Base-by-base conservation (phyloP, 164 flowering plant species). In the Litsea cubeba region DNA sequence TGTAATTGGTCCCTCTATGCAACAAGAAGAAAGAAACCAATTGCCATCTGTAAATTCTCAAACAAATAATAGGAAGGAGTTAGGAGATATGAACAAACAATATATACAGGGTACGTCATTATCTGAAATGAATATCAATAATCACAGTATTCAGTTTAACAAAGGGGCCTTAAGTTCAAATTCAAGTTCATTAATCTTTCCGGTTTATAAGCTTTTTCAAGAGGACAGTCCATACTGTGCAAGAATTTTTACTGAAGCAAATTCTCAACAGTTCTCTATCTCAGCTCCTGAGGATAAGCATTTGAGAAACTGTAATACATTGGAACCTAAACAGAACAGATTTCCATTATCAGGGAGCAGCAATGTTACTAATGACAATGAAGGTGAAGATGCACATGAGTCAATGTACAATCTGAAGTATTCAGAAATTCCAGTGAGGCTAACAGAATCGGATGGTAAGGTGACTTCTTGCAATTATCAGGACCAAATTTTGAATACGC, bases 321-420 rank as follows among this genome's bases (percentile, higher is more conserved):
- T 12, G 22, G 70, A 78, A 46, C 66, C 50, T 30, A 73, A 35
- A 64, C 20, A n/a, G 51, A 62, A 51, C 35, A 62, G 58, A 50
- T 50, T 70, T 68, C 71, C 68, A 62, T 70, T 30, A 24, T 30
- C 70, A 35, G 75, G 69, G 57, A 72, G 50, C n/a, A 50, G 77
- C 76, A 49, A 51, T 72, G 14, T 80, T 65, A 75, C 80, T 63
- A 79, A 76, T 67, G 80, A 81, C 63, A 81, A 79, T 57, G 83
- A 77, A 20, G 74, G 68, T 70, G 81, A 81, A 26, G 74, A 83
- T 54, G 67, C 77, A 15, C 60, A 57, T 69, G 72, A 65, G 65
- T 70, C 79, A 65, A 20, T 68, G 68, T 50, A 79, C 50, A 26
- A 26, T 54, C 71, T 65, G 5, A 78, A 76, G 65, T 65, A 74